phyloP scores from a whole-genome alignment of 345 rosid genomes.

The Arabidopsis arenosa region DNA sequence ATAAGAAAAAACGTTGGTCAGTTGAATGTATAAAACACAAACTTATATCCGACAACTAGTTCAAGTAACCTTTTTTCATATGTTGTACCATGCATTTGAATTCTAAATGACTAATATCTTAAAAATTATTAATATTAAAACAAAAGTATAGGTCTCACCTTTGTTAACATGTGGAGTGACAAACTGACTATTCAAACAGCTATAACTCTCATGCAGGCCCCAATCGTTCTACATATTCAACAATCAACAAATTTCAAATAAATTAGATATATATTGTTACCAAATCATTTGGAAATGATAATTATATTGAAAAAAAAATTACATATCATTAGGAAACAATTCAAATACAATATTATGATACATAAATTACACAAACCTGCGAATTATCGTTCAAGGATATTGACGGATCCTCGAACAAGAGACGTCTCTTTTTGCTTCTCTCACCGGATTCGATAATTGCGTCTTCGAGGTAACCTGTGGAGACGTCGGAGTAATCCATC shows the following conservation, averaged over 20 bases:
- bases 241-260: conserved; percentile 9
- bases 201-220: conserved; percentile 62
- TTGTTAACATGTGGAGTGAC: conserved; percentile 35
- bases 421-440: conserved; percentile 70
- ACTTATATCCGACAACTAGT: conserved; percentile 1
- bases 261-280: not conserved
- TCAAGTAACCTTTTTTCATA: not conserved
- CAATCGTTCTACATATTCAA: conserved; percentile 58
- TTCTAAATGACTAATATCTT: not conserved
- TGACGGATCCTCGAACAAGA: conserved; percentile 48
- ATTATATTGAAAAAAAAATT: not conserved
- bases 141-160: conserved; percentile 47
- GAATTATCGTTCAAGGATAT: conserved; percentile 17
- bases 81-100: not conserved
- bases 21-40: not conserved
- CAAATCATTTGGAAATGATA: conserved; percentile 37
- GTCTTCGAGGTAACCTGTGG: conserved; percentile 90
- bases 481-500: conserved; percentile 54
- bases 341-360: not conserved
- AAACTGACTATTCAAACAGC: conserved; percentile 51
- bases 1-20: conserved; percentile 6
- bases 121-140: not conserved
- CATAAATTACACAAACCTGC: conserved; percentile 32
- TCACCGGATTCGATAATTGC: conserved; percentile 73
- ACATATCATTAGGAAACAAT: not conserved